Evolutionary conservation across 23 red algal genomes (phyloP), one percentile per base, ranked within the genome.

Genomic region (Agarophyton chilense): DNA sequence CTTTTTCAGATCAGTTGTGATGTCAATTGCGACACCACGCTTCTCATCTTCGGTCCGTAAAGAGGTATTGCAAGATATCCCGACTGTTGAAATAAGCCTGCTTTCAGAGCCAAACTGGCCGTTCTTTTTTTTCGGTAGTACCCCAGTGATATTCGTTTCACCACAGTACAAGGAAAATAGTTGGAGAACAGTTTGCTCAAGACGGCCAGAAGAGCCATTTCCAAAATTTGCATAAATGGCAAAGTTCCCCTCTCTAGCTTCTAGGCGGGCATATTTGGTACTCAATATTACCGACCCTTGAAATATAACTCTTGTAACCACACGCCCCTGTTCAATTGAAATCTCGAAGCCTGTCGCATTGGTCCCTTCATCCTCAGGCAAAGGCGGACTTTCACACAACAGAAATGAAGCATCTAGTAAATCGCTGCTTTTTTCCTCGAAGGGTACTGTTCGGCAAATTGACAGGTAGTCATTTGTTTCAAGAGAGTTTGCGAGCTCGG

Each of bases 111-210:
- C 17, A 36, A 65, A 65, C 16, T 65, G 60, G 2, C 35, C 60
- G 31, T 36, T 65, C 60, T 29, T 33, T 29, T 65, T 65, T 65
- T 26, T 14, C 4, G 60, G 60, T 13, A 65, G 28, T 18, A 31
- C 1, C 1, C 60, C 60, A 65, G 31, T 6, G 35, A 65, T 29
- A 18, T 65, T 65, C 60, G 60, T 65, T 65, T 33, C 60, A 26
- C 60, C 60, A 65, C 60, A 65, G 22, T 36, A 65, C 18, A 18
- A 26, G 11, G 60, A 65, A 36, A 65, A 65, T 12, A 14, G 31
- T 65, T 65, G 28, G 31, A 65, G 60, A 65, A 31, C 60, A 65
- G 60, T 65, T 65, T 65, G 60, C 10, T 35, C 60, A 65, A 65
- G 60, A 0, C 33, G 60, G 17, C 25, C 60, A 65, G 60, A 35